phyloP scores from a whole-genome alignment of 2,329 filamentous ascomycete species.

The Ploettnerulaceae sp. region DNA sequence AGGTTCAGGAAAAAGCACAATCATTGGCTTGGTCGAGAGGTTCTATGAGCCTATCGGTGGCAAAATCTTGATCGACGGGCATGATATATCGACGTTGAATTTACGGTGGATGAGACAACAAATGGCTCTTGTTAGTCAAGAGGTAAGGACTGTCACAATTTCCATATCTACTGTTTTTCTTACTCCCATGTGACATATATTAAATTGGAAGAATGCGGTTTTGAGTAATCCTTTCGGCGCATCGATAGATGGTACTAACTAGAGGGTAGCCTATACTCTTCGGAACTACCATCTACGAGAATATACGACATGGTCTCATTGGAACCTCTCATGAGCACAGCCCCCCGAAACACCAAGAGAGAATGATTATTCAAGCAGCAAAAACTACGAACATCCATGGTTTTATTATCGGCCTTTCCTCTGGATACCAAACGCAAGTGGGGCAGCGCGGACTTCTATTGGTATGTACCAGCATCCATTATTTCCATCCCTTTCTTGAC shows the following conservation, averaged over 20 bases:
- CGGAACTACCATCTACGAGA: conserved; percentile 80
- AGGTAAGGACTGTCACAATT: no score
- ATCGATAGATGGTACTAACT: no score
- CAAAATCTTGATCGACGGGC: conserved; percentile 72
- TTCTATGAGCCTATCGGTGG: conserved; percentile 81
- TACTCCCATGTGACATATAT: no score
- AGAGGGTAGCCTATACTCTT: conserved; percentile 87
- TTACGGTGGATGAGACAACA: conserved; percentile 88
- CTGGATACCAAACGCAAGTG: conserved; percentile 92
- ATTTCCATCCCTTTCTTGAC: no score
- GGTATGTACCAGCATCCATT: no score
- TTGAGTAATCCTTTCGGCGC: no score
- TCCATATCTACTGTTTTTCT: no score
- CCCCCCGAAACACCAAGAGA: conserved; percentile 60
- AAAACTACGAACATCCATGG: conserved; percentile 92
- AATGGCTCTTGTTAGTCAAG: conserved; percentile 87
- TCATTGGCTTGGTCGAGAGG: conserved; percentile 64
- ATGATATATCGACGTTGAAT: conserved; percentile 76
- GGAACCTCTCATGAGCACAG: conserved; percentile 72
- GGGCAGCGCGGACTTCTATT: conserved; percentile 90
- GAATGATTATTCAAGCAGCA: conserved; percentile 74
- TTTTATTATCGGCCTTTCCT: conserved; percentile 75
- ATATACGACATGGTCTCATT: conserved; percentile 86
- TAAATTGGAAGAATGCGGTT: no score
- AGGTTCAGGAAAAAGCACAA: conserved; percentile 70